A percentile compares a stretch with the other conserved stretches of the same genome.
Conservation (phyloP, 768 basidiomycete genomes). For the Boletus speciosus region DNA sequence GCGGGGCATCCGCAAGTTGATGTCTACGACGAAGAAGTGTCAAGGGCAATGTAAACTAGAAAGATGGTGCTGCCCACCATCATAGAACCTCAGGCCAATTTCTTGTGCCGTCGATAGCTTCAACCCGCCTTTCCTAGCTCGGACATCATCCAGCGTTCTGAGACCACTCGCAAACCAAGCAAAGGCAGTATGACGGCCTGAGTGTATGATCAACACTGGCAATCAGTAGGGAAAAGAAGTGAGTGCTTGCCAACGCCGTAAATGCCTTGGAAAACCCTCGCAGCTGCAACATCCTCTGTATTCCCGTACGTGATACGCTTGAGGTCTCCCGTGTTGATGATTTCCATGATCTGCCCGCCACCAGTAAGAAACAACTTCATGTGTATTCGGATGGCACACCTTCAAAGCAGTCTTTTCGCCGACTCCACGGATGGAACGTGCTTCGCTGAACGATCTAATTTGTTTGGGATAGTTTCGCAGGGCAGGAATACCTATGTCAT, state of each 20-base stretch:
- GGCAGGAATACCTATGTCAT: constrained; percentile 51
- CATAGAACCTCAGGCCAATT: constrained; percentile 67
- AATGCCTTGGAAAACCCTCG: constrained; percentile 67
- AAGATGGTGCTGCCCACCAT: constrained; percentile 42
- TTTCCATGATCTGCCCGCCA: constrained; percentile 70
- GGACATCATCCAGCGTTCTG: constrained; percentile 73
- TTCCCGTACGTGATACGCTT: constrained; percentile 63
- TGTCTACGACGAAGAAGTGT: constrained; percentile 46
- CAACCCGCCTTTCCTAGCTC: constrained; percentile 55
- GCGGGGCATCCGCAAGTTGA: constrained; percentile 83
- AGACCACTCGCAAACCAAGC: constrained; percentile 77
- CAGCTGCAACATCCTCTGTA: constrained; percentile 57
- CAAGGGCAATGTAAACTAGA: not conserved
- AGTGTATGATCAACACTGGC: not conserved
- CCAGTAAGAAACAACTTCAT: not conserved
- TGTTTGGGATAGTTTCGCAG: constrained; percentile 53
- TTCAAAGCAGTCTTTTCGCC: constrained; percentile 77
- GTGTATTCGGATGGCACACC: constrained; percentile 34
- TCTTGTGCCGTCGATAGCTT: constrained; percentile 56
- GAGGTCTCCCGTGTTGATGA: constrained; percentile 69
- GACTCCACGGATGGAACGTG: constrained; percentile 55
- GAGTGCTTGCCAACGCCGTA: constrained; percentile 77
- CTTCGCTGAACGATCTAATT: constrained; percentile 58
- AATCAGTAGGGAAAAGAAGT: not conserved
- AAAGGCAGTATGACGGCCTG: constrained; percentile 63